Base-by-base conservation (phyloP, 1,284 basidiomycete species). In the Sanghuangporus weigelae region DNA sequence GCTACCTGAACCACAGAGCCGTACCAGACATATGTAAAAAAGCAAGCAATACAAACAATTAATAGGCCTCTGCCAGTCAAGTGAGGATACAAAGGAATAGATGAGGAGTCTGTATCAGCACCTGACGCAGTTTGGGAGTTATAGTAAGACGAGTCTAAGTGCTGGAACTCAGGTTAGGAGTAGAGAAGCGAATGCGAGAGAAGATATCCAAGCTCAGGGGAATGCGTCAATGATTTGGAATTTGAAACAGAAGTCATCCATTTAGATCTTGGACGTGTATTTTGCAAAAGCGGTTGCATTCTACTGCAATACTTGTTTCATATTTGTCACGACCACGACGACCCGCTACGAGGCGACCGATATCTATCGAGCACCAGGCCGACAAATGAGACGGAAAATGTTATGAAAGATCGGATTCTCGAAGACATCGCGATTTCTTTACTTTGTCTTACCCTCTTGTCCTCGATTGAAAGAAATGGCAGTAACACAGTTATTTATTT, bases 61-160 rank as follows among this genome's bases (percentile, higher is more conserved):
- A 50, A 57, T 19, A 7, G 7, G 50, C 19, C 46, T 31, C 19
- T 54, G 16, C 26, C 26, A 26, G 26, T 26, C 26, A 35, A 23
- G n/a, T 36, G 19, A 54, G 40, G 26, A 26, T 11, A 1, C 38
- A 23, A 16, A n/a, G 31, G 12, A 44, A 10, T 48, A 3, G 40
- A 46, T 35, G 3, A 31, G 26, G 26, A 31, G n/a, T 65, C 68
- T 49, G 49, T 5, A n/a, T n/a, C n/a, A 11, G 56, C 54, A 74
- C 73, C 3, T 64, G 67, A 40, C 74, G 72, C 35, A 73, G 69
- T 40, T 67, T 66, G 7, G 75, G 75, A 10, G 66, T 70, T 16
- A 72, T 73, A 10, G n/a, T n/a, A n/a, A n/a, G n/a, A 76, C 69
- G 7, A 70, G 62, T n/a, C 69, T 74, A 66, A 75, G 75, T 4